Evolutionary conservation across 768 basidiomycete species (phyloP).

Genomic region (Leccinum subgranulosum): DNA sequence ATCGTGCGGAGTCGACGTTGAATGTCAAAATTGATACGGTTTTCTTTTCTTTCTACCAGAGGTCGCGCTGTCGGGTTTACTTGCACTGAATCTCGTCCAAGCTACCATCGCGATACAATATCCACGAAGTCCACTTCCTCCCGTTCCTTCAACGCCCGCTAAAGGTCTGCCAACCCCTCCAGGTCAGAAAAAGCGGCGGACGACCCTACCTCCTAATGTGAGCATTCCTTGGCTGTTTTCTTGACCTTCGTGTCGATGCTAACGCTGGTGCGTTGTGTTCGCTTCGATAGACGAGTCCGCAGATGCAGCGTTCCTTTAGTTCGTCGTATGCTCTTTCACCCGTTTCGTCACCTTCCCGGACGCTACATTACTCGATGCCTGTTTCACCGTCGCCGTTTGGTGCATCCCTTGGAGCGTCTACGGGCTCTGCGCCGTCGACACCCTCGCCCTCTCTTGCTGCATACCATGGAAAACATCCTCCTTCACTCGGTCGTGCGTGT

Average conservation of each 20-base stretch:
- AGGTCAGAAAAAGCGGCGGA: slow-evolving; percentile 26
- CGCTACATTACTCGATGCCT: slow-evolving; percentile 32
- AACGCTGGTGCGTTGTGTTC: background rate
- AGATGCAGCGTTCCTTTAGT: slow-evolving; percentile 26
- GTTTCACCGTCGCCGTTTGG: slow-evolving; percentile 39
- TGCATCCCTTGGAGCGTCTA: slow-evolving; percentile 31
- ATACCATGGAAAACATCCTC: slow-evolving; percentile 37
- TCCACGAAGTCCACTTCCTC: slow-evolving; percentile 31
- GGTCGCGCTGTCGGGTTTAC: slow-evolving; percentile 26
- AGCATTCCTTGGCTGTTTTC: background rate
- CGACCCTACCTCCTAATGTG: slow-evolving; percentile 23
- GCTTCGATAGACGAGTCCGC: slow-evolving; percentile 22
- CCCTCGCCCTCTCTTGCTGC: slow-evolving; percentile 39
- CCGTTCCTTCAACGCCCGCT: slow-evolving; percentile 21
- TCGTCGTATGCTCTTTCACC: slow-evolving; percentile 31
- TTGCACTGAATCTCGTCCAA: slow-evolving; percentile 36
- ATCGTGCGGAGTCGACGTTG: background rate
- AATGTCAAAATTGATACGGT: background rate
- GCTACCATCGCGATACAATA: slow-evolving; percentile 35
- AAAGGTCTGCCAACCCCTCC: slow-evolving; percentile 23
- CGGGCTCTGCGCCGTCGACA: slow-evolving; percentile 30
- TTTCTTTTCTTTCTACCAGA: slow-evolving; percentile 20
- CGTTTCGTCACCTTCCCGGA: slow-evolving; percentile 32
- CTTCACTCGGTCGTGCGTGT: slow-evolving; percentile 35
- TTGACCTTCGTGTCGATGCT: background rate